Evolutionary conservation across 208 protist species (phyloP).

Genomic region (Trichomonas gallinae): DNA sequence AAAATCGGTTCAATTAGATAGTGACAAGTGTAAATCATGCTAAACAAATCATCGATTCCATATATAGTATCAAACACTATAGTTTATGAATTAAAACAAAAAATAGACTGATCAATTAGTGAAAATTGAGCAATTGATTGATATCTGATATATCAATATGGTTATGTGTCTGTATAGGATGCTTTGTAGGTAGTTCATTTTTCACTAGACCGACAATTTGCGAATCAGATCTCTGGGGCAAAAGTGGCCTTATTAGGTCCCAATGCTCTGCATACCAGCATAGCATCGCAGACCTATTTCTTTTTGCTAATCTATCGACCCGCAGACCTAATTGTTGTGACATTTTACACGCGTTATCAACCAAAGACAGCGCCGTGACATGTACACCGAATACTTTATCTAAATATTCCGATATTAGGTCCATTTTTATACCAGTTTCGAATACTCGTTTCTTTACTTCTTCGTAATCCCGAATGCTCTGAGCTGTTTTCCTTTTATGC

Average conservation of each 20-base stretch:
- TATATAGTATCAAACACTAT: too few species aligned
- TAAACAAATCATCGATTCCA: too few species aligned
- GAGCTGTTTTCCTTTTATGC: not conserved
- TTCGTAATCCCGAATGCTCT: not conserved
- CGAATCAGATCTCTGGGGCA: not conserved
- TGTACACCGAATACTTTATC: not conserved
- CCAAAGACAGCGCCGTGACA: not conserved
- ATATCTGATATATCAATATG: too few species aligned
- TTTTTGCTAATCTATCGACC: not conserved
- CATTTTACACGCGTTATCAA: not conserved
- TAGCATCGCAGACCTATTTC: not conserved
- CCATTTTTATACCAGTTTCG: not conserved
- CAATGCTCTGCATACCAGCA: not conserved
- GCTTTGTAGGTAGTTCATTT: too few species aligned
- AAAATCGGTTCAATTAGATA: too few species aligned
- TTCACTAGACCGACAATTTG: too few species aligned
- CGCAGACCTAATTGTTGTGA: not conserved
- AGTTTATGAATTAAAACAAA: too few species aligned
- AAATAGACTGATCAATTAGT: too few species aligned
- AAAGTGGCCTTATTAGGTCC: not conserved
- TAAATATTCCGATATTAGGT: not conserved
- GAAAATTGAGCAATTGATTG: too few species aligned
- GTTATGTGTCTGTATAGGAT: too few species aligned
- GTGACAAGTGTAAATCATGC: too few species aligned
- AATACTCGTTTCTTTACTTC: not conserved